Evolutionary conservation across 2,329 filamentous ascomycete genomes (phyloP).

Genomic region (Balansia obtecta): DNA sequence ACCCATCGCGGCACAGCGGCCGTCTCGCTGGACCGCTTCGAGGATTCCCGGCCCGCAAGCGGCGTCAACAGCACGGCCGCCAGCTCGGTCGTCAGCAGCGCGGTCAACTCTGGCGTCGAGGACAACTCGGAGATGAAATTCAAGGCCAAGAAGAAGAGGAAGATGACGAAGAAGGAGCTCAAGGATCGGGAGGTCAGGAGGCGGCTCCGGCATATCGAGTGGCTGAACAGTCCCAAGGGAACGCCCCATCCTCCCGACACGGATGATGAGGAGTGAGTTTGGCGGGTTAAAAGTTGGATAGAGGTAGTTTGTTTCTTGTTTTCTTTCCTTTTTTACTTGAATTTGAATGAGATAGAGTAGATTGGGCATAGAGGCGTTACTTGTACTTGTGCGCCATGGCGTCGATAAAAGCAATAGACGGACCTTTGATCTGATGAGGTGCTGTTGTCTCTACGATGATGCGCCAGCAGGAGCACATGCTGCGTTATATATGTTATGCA

Average conservation of each 20-base stretch:
- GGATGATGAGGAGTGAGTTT: constrained; percentile 50
- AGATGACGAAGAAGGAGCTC: constrained; percentile 91
- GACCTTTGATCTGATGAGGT: not conserved
- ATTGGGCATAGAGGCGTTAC: constrained; percentile 2
- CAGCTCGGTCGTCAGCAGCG: constrained; percentile 47
- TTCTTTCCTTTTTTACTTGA: not conserved
- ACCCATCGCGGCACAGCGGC: constrained; percentile 70
- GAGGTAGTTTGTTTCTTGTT: not conserved
- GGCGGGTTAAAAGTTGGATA: not conserved
- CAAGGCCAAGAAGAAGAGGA: constrained; percentile 87
- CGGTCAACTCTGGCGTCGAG: constrained; percentile 50
- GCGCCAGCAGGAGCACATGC: too few relatives aligned
- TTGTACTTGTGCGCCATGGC: not conserved
- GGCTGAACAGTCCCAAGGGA: constrained; percentile 77
- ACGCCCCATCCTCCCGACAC: constrained; percentile 67
- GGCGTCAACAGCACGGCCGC: constrained; percentile 41
- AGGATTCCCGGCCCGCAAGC: constrained; percentile 60
- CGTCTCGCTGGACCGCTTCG: constrained; percentile 70
- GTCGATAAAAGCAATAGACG: not conserved
- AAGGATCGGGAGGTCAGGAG: constrained; percentile 88
- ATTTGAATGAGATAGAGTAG: not conserved
- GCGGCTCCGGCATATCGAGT: constrained; percentile 72
- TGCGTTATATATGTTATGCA: too few relatives aligned
- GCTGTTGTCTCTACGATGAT: too few relatives aligned
- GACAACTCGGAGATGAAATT: constrained; percentile 77